Conservation (phyloP, 768 basidiomycete genomes). For the Rhodotorula sphaerocarpa region DNA sequence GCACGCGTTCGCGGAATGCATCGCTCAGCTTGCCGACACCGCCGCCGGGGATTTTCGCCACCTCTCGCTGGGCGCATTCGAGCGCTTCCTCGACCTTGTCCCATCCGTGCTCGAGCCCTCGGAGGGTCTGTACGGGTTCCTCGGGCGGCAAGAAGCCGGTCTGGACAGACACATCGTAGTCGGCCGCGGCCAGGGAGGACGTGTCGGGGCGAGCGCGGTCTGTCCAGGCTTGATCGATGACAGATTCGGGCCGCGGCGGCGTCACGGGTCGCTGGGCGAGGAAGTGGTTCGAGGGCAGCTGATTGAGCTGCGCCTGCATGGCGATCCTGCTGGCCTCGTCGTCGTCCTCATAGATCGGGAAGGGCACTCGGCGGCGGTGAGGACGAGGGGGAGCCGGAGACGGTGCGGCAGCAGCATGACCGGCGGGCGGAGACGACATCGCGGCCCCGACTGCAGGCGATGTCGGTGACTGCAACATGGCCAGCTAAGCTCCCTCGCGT, state of each 20-base stretch:
- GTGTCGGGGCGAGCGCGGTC: conserved; percentile 45
- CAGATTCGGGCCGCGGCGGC: conserved; percentile 8
- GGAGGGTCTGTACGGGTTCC: conserved; percentile 64
- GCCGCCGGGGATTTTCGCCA: conserved; percentile 52
- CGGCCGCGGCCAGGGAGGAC: conserved; percentile 66
- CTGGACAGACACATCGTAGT: conserved; percentile 83
- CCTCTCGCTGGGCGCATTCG: conserved; percentile 50
- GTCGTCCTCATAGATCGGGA: background rate
- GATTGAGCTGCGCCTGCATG: too few relatives aligned
- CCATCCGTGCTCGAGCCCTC: conserved; percentile 47
- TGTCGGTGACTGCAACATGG: too few relatives aligned
- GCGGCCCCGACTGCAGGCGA: too few relatives aligned
- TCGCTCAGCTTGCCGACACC: conserved; percentile 53
- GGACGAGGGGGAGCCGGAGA: background rate
- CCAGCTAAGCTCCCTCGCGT: too few relatives aligned
- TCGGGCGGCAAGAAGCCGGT: conserved; percentile 88
- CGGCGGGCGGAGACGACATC: too few relatives aligned
- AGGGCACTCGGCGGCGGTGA: background rate
- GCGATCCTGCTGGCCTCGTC: background rate
- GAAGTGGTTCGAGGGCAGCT: conserved; percentile 37
- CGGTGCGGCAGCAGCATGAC: too few relatives aligned
- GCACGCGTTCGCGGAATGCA: conserved; percentile 59
- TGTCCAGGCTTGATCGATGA: conserved; percentile 1
- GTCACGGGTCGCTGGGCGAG: conserved; percentile 32
- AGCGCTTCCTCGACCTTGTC: conserved; percentile 41